Percentiles rank a stretch among this genome's conserved stretches.
phyloP scores from a whole-genome alignment of 345 rosid species.

The Garcia nutans region DNA sequence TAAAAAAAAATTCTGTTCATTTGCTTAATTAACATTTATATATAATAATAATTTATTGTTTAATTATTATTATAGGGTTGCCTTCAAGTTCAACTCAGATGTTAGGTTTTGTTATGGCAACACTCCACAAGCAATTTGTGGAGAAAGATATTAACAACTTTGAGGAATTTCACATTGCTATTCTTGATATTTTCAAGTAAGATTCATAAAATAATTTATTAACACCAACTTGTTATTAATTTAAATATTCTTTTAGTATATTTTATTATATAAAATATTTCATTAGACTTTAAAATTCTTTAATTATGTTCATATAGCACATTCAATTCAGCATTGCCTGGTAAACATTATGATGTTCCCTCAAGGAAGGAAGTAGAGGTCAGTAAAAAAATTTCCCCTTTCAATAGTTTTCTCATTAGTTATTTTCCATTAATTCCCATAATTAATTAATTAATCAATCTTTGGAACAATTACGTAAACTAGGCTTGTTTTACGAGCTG shows the following conservation, averaged over 20 bases:
- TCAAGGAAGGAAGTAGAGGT: slow-evolving; percentile 49
- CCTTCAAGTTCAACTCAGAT: slow-evolving; percentile 39
- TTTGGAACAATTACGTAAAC: no score
- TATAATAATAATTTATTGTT: background rate
- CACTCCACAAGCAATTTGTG: slow-evolving; percentile 58
- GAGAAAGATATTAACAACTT: slow-evolving; percentile 48
- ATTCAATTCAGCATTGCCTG: slow-evolving; percentile 84
- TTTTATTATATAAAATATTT: no score
- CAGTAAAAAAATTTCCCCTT: background rate
- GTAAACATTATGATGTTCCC: slow-evolving; percentile 81
- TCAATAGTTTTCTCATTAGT: background rate
- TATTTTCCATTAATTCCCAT: background rate
- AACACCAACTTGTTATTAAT: no score
- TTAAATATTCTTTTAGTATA: no score
- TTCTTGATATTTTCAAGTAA: slow-evolving; percentile 80
- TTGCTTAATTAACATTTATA: no score
- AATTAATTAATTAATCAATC: no score
- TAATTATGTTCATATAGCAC: slow-evolving; percentile 35
- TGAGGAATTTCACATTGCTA: slow-evolving; percentile 65
- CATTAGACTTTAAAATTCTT: no score
- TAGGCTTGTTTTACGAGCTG: slow-evolving; percentile 49
- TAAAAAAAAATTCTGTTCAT: no score
- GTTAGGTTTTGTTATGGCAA: slow-evolving; percentile 56
- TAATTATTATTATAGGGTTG: background rate
- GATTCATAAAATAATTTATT: background rate